Evolutionary conservation across 2,329 filamentous ascomycete species (phyloP).

Genomic region (Knufia fluminis): DNA sequence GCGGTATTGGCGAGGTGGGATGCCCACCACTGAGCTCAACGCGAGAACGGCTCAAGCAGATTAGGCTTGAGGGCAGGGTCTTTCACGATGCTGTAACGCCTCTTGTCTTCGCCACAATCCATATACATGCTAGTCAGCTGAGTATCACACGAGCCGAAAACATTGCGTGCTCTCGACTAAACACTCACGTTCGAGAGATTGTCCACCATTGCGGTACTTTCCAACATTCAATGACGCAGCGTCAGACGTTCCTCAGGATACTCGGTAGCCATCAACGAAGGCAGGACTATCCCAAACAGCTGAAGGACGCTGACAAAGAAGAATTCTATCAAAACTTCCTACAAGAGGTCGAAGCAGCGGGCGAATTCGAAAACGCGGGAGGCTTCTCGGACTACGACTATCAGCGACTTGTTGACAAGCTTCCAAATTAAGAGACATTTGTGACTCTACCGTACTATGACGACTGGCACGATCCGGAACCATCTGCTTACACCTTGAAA

Average conservation of each 20-base stretch:
- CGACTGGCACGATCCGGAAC: conserved; percentile 6
- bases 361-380: background rate
- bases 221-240: background rate
- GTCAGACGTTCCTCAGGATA: background rate
- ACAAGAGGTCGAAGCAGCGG: background rate
- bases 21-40: background rate
- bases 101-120: conserved; percentile 6
- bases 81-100: conserved; percentile 6
- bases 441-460: background rate
- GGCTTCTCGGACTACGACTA: background rate
- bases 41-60: background rate
- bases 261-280: background rate
- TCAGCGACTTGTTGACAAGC: background rate
- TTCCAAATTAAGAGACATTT: background rate
- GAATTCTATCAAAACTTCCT: background rate
- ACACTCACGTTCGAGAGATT: conserved; percentile 4
- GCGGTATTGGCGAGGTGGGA: background rate
- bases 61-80: background rate
- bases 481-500: conserved; percentile 6
- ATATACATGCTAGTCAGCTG: background rate
- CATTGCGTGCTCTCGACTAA: background rate
- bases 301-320: background rate
- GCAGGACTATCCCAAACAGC: conserved; percentile 3
- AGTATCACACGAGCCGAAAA: background rate
- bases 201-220: conserved; percentile 4